Evolutionary conservation across 2,329 filamentous ascomycete genomes (phyloP).

Genomic region (Sporothrix luriei): DNA sequence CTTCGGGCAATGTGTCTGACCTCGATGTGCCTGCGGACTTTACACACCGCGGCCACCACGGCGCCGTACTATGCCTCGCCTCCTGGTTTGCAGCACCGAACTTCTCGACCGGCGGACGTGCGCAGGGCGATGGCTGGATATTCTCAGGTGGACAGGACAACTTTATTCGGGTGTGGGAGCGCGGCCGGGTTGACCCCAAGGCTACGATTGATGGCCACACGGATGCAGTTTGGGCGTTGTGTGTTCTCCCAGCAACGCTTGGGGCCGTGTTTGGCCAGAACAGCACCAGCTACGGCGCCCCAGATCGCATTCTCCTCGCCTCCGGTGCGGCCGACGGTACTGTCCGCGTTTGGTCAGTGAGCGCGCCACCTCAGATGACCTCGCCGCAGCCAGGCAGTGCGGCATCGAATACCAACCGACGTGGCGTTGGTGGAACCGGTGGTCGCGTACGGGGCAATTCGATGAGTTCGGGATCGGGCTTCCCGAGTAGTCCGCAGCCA

Average conservation of each 20-base stretch:
- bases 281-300: slow-evolving; percentile 71
- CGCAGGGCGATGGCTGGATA: slow-evolving; percentile 93
- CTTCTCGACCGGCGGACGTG: slow-evolving; percentile 85
- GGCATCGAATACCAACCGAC: slow-evolving; percentile 52
- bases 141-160: slow-evolving; percentile 96
- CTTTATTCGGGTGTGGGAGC: slow-evolving; percentile 92
- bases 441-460: slow-evolving; percentile 86
- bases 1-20: slow-evolving; percentile 60
- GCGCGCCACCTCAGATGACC: slow-evolving; percentile 80
- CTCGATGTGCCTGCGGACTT: slow-evolving; percentile 92
- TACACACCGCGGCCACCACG: slow-evolving; percentile 91
- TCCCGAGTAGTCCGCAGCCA: slow-evolving; percentile 86
- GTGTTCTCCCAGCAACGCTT: slow-evolving; percentile 82
- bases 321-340: slow-evolving; percentile 90
- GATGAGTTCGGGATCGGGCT: slow-evolving; percentile 90
- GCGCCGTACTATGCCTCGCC: slow-evolving; percentile 81
- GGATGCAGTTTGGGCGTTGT: slow-evolving; percentile 94
- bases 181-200: slow-evolving; percentile 91
- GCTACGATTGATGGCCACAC: slow-evolving; percentile 91
- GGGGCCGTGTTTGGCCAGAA: slow-evolving; percentile 77
- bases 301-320: slow-evolving; percentile 85
- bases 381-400: slow-evolving; percentile 71
- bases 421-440: slow-evolving; percentile 54
- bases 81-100: slow-evolving; percentile 85
- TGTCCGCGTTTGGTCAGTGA: slow-evolving; percentile 92